Percentiles rank a stretch among this genome's conserved stretches.
These are phyloP conservation scores for Cornus kousa DNA, from an alignment of 148 eudicot species.

Conservation along the genomic window DNA sequence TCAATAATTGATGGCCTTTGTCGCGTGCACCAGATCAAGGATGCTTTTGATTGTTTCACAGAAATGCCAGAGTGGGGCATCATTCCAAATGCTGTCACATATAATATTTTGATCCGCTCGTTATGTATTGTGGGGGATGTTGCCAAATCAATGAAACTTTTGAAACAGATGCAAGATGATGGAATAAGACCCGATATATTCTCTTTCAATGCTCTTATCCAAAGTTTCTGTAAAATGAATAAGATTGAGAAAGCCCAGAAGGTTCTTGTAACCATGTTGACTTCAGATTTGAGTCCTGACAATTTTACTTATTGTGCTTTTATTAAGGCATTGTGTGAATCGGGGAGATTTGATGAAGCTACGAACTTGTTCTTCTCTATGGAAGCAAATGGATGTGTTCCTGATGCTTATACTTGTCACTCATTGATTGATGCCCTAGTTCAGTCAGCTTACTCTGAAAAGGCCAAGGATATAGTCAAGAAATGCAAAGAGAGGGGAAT, in stretches of 20 bases:
- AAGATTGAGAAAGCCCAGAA: constrained; percentile 67
- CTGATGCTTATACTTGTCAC: constrained; percentile 63
- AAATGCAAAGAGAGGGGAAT: constrained; percentile 54
- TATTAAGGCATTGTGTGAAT: constrained; percentile 66
- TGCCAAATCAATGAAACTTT: constrained; percentile 47
- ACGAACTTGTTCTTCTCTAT: constrained; percentile 59
- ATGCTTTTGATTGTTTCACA: constrained; percentile 77
- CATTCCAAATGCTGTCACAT: constrained; percentile 64
- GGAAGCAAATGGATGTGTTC: constrained; percentile 67
- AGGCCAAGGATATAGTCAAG: constrained; percentile 44
- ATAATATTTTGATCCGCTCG: constrained; percentile 74
- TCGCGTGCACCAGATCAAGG: constrained; percentile 54
- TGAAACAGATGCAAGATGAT: constrained; percentile 68
- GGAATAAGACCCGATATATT: constrained; percentile 70
- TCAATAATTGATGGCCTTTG: constrained; percentile 84
- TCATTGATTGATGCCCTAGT: constrained; percentile 49
- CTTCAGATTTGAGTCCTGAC: constrained; percentile 62
- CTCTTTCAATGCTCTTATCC: constrained; percentile 83
- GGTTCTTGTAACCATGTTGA: constrained; percentile 68
- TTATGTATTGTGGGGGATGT: constrained; percentile 68
- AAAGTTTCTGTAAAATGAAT: constrained; percentile 63
- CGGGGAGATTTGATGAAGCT: constrained; percentile 61
- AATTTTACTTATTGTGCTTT: constrained; percentile 64
- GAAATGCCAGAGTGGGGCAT: constrained; percentile 93
- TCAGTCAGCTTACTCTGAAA: constrained; percentile 42